Evolutionary conservation across 108 stramenopile species (phyloP).

Genomic region (Fragilaria crotonensis): DNA sequence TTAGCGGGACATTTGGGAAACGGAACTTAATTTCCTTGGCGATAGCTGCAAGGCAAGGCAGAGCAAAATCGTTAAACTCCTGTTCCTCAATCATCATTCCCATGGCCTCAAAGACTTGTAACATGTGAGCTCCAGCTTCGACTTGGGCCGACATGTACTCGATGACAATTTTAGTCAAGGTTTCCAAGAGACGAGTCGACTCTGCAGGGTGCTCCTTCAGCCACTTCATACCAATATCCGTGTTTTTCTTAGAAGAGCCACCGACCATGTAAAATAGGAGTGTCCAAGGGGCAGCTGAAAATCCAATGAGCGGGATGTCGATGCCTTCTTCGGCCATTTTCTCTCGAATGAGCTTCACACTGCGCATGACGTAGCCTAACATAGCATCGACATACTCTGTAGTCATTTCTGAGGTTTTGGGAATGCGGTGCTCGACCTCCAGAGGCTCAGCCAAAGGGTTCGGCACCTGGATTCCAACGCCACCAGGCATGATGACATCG

Average conservation of each 20-base stretch:
- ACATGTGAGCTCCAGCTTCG: slow-evolving; percentile 83
- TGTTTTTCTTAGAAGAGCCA: slow-evolving; percentile 87
- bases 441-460: slow-evolving; percentile 67
- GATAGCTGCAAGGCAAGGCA: slow-evolving; percentile 79
- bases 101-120: slow-evolving; percentile 95
- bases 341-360: slow-evolving; percentile 60
- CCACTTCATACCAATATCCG: slow-evolving; percentile 75
- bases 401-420: slow-evolving; percentile 41
- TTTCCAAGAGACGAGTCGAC: slow-evolving; percentile 60
- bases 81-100: slow-evolving; percentile 88
- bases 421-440: slow-evolving; percentile 72
- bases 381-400: slow-evolving; percentile 62
- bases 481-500: slow-evolving; percentile 92
- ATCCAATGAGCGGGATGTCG: slow-evolving; percentile 87
- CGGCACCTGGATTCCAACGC: slow-evolving; percentile 88
- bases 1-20: slow-evolving; percentile 87
- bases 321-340: slow-evolving; percentile 77
- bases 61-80: slow-evolving; percentile 74
- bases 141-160: slow-evolving; percentile 93
- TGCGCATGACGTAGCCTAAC: slow-evolving; percentile 82
- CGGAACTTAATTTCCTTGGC: slow-evolving; percentile 64
- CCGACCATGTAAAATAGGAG: slow-evolving; percentile 96
- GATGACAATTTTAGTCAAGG: slow-evolving; percentile 79
- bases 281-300: slow-evolving; percentile 94
- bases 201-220: slow-evolving; percentile 71